Evolutionary conservation across 75 land plant genomes (phyloP).

Genomic region (Larix kaempferi): DNA sequence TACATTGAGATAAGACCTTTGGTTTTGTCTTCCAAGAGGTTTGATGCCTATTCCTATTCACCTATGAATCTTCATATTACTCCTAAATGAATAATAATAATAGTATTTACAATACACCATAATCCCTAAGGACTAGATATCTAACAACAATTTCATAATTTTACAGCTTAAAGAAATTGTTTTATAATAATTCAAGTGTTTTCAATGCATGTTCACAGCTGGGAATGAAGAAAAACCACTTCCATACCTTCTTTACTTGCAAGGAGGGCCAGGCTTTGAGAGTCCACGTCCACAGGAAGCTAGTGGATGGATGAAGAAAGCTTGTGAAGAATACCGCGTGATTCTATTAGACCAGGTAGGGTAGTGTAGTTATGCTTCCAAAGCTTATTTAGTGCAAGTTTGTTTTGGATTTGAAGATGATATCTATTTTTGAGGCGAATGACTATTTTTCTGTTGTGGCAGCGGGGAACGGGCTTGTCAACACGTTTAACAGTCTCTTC

Average conservation of each 20-base stretch:
- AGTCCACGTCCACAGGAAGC: conserved; percentile 75
- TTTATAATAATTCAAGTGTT: no score
- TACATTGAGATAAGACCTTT: no score
- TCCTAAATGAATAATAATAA: no score
- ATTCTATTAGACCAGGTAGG: conserved; percentile 88
- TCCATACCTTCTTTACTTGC: conserved; percentile 77
- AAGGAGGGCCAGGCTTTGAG: conserved; percentile 98
- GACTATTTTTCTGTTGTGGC: conserved; percentile 19
- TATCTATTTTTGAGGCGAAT: conserved; percentile 9
- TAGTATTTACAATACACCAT: no score
- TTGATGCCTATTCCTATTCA: no score
- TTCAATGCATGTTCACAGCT: no score
- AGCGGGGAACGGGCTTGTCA: conserved; percentile 98
- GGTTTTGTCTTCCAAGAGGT: no score
- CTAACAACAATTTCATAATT: no score
- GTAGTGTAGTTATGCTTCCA: background rate
- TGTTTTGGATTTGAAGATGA: background rate
- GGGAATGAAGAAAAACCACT: no score
- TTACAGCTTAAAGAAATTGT: no score
- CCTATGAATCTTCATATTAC: no score
- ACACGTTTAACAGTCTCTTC: conserved; percentile 86
- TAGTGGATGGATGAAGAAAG: conserved; percentile 90
- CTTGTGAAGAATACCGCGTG: conserved; percentile 82
- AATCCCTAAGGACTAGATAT: no score
- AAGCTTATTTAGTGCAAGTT: conserved; percentile 1